phyloP scores from a whole-genome alignment of 148 eudicot genomes.

The Chenopodium quinoa region DNA sequence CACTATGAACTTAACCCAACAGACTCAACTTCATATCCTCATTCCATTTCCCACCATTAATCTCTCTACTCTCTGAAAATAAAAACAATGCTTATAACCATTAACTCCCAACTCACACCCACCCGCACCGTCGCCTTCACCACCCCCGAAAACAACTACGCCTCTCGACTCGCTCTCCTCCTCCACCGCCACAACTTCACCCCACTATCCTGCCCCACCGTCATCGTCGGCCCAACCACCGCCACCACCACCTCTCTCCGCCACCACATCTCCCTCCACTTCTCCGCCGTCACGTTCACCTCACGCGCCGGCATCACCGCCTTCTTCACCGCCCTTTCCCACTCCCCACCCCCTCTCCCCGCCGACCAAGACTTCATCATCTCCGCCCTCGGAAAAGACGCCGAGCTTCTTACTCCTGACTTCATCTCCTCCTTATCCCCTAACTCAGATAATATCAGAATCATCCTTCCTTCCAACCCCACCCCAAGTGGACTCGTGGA shows the following conservation, averaged over 20 bases:
- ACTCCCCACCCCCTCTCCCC: constrained; percentile 26
- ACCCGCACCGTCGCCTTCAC: constrained; percentile 62
- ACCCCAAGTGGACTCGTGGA: constrained; percentile 61
- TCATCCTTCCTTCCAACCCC: constrained; percentile 51
- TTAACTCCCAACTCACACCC: background rate
- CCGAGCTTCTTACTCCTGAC: constrained; percentile 42
- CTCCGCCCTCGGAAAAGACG: constrained; percentile 71
- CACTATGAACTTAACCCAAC: background rate
- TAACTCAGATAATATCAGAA: constrained; percentile 37
- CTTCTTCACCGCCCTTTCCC: constrained; percentile 45
- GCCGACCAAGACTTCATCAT: constrained; percentile 37
- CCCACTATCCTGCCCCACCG: constrained; percentile 75
- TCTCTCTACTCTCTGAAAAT: no score
- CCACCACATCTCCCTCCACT: constrained; percentile 33
- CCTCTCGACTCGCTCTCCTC: constrained; percentile 53
- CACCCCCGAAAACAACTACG: constrained; percentile 72
- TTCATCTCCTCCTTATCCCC: constrained; percentile 36
- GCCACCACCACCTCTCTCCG: constrained; percentile 36
- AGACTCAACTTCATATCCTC: background rate
- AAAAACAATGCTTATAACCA: background rate
- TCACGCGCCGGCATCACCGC: constrained; percentile 76
- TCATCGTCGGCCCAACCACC: constrained; percentile 53
- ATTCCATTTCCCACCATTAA: background rate
- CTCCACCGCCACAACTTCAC: constrained; percentile 47
- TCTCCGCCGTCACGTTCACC: constrained; percentile 82